phyloP scores from a whole-genome alignment of 345 rosid species.

The Heritiera littoralis region DNA sequence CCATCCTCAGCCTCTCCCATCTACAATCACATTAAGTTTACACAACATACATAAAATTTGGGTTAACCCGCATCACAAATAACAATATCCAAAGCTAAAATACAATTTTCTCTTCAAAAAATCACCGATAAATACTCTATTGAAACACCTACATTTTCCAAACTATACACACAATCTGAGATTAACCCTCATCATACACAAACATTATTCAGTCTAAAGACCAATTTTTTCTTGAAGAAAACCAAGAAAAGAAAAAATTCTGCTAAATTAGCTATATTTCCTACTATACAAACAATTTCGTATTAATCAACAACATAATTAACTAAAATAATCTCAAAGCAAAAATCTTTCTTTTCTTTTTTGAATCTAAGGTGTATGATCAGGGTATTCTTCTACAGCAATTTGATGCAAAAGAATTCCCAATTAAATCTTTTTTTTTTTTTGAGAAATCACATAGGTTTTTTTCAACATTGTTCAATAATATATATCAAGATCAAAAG shows the following conservation, averaged over 20 bases:
- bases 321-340: neutral
- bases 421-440: neutral
- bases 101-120: neutral
- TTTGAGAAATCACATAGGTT: neutral
- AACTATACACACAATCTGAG: neutral
- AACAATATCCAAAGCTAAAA: neutral
- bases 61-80: neutral
- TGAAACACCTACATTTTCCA: neutral
- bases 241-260: neutral
- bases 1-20: conserved; percentile 37
- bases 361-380: neutral
- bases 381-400: neutral
- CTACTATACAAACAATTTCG: neutral
- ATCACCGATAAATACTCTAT: neutral
- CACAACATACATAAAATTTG: neutral
- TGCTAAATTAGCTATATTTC: neutral
- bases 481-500: neutral
- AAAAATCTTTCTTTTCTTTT: neutral
- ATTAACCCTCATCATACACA: neutral
- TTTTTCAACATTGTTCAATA: neutral
- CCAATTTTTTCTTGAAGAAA: neutral
- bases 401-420: neutral
- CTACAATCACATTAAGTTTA: neutral
- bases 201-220: conserved; percentile 9
- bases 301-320: neutral